Percentiles rank a stretch among this genome's conserved stretches.
phyloP scores from a whole-genome alignment of 306 rosid species.

The Senna siamea region DNA sequence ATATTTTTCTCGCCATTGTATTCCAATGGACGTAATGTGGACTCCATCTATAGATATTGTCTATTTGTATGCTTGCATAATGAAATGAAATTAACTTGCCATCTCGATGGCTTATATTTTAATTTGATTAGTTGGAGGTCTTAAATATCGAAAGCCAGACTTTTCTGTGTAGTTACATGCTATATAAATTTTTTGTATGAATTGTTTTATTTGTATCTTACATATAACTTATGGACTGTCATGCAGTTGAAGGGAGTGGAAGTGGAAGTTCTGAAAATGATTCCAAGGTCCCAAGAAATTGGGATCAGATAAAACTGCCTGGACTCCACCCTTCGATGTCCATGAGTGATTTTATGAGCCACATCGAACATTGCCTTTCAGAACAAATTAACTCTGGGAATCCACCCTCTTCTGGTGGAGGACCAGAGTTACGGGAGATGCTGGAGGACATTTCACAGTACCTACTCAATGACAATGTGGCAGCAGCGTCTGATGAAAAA shows the following conservation, averaged over 20 bases:
- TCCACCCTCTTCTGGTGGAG: slow-evolving; percentile 53
- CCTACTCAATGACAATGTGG: slow-evolving; percentile 70
- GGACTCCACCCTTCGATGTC: slow-evolving; percentile 77
- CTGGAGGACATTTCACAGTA: slow-evolving; percentile 71
- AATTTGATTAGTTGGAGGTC: slow-evolving; percentile 1
- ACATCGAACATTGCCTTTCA: slow-evolving; percentile 67
- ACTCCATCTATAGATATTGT: not conserved
- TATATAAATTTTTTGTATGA: not conserved
- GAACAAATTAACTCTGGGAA: slow-evolving; percentile 70
- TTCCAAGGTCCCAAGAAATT: slow-evolving; percentile 55
- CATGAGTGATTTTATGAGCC: slow-evolving; percentile 77
- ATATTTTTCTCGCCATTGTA: not conserved
- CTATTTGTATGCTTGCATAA: not conserved
- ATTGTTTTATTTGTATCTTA: slow-evolving; percentile 26
- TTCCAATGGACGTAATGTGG: not conserved
- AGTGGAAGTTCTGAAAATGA: slow-evolving; percentile 63
- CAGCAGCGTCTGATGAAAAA: slow-evolving; percentile 72
- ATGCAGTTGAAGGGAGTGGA: slow-evolving; percentile 60
- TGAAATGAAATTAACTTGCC: slow-evolving; percentile 5
- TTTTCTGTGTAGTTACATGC: not conserved
- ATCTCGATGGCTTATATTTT: slow-evolving; percentile 9
- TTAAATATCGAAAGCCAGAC: not conserved
- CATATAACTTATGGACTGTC: slow-evolving; percentile 51
- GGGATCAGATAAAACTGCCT: slow-evolving; percentile 73
- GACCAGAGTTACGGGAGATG: slow-evolving; percentile 54